phyloP scores from a whole-genome alignment of 352 stramenopile genomes.

The Pythium guiyangense region DNA sequence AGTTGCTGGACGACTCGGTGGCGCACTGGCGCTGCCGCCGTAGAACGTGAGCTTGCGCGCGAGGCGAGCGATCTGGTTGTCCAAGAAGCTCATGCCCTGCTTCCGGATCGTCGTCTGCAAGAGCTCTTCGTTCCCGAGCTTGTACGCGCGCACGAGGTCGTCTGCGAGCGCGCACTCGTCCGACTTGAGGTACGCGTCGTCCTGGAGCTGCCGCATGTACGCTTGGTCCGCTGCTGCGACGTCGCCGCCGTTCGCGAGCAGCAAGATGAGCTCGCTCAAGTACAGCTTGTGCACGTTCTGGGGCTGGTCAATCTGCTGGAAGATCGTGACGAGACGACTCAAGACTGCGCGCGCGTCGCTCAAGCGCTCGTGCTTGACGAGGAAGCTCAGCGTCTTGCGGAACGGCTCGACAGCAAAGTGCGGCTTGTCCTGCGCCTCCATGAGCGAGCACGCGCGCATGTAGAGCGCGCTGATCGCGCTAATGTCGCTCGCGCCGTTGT shows the following conservation, averaged over 20 bases:
- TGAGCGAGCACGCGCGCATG: conserved; percentile 57
- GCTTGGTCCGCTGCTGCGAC: conserved; percentile 64
- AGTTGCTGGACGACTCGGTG: neutral
- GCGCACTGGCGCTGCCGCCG: conserved; percentile 10
- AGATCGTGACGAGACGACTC: conserved; percentile 47
- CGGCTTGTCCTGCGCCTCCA: conserved; percentile 77
- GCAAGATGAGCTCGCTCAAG: conserved; percentile 61
- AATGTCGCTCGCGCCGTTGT: conserved; percentile 27
- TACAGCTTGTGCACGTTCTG: conserved; percentile 74
- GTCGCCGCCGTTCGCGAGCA: conserved; percentile 43
- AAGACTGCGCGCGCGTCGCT: conserved; percentile 41
- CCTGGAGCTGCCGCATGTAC: conserved; percentile 76
- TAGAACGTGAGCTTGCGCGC: conserved; percentile 70
- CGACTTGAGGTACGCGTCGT: conserved; percentile 65
- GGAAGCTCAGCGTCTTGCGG: conserved; percentile 70
- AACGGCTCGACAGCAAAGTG: conserved; percentile 82
- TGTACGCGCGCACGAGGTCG: conserved; percentile 74
- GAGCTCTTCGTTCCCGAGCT: conserved; percentile 72
- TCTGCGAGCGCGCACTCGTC: conserved; percentile 75
- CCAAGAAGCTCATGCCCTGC: conserved; percentile 66
- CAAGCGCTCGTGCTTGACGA: conserved; percentile 52
- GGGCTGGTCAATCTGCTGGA: conserved; percentile 58
- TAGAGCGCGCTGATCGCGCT: conserved; percentile 55
- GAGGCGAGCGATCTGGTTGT: conserved; percentile 72
- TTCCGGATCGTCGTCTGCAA: conserved; percentile 72